A percentile compares a stretch with the other conserved stretches of the same genome.
Conservation (phyloP, 1,139 yeast species). For the Debaryomyces sp. region DNA sequence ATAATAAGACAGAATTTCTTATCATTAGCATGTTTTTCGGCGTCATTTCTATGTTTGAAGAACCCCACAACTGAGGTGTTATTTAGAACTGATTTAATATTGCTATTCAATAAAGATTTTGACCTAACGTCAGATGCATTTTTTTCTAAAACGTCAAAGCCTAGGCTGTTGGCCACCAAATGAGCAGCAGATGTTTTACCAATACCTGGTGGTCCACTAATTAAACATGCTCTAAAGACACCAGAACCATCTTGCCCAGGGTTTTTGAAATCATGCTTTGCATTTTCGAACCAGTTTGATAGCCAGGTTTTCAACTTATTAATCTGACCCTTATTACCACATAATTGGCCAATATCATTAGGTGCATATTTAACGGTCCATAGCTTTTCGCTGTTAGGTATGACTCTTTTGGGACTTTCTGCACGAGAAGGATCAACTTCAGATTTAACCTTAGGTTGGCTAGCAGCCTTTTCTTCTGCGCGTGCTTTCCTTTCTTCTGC, state of each 20-base stretch:
- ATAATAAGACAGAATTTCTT: slow-evolving; percentile 74
- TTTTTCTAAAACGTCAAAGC: slow-evolving; percentile 73
- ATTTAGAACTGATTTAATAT: slow-evolving; percentile 69
- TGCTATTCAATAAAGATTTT: slow-evolving; percentile 68
- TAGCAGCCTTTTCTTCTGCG: slow-evolving; percentile 36
- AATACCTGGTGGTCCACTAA: slow-evolving; percentile 86
- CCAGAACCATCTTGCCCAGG: slow-evolving; percentile 66
- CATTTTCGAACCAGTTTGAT: slow-evolving; percentile 67
- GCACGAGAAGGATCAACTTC: slow-evolving; percentile 2
- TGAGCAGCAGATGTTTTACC: slow-evolving; percentile 86
- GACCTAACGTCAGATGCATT: slow-evolving; percentile 91
- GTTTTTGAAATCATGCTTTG: slow-evolving; percentile 56
- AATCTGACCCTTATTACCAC: slow-evolving; percentile 87
- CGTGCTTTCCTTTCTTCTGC: slow-evolving; percentile 28
- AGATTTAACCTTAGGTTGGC: slow-evolving; percentile 27
- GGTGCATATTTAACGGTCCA: slow-evolving; percentile 98
- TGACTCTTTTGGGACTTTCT: slow-evolving; percentile 20
- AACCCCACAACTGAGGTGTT: slow-evolving; percentile 86
- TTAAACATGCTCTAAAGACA: slow-evolving; percentile 74
- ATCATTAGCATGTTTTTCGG: slow-evolving; percentile 40
- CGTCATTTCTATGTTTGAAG: slow-evolving; percentile 49
- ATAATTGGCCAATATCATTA: slow-evolving; percentile 66
- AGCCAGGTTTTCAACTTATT: slow-evolving; percentile 73
- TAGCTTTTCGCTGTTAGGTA: slow-evolving; percentile 57
- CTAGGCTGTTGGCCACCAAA: slow-evolving; percentile 64